Conservation (phyloP, 1,139 yeast genomes). For the Geotrichum carabidarum region DNA sequence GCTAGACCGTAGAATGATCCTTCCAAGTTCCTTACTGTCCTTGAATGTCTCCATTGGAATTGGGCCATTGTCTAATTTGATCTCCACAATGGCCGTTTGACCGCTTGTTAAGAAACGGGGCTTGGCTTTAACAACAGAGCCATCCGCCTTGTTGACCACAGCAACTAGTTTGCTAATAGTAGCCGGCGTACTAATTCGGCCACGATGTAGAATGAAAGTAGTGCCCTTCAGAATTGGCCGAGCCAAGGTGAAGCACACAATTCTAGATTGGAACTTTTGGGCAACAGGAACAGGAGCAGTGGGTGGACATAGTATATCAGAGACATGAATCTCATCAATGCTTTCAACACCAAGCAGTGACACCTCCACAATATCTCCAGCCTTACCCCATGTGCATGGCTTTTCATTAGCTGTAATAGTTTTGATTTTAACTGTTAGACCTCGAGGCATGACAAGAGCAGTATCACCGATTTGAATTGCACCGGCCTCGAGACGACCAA, state of each 20-base stretch:
- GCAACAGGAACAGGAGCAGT: slow-evolving; percentile 48
- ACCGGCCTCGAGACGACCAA: slow-evolving; percentile 76
- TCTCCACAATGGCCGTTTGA: slow-evolving; percentile 66
- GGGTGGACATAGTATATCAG: slow-evolving; percentile 63
- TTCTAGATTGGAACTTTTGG: slow-evolving; percentile 49
- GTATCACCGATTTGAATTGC: slow-evolving; percentile 72
- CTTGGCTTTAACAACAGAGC: slow-evolving; percentile 46
- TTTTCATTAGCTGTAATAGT: slow-evolving; percentile 37
- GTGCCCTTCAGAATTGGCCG: slow-evolving; percentile 79
- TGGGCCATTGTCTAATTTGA: slow-evolving; percentile 53
- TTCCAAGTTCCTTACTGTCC: slow-evolving; percentile 63
- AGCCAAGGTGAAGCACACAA: slow-evolving; percentile 64
- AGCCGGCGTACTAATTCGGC: slow-evolving; percentile 73
- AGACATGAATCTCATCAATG: slow-evolving; percentile 56
- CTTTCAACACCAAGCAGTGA: slow-evolving; percentile 47
- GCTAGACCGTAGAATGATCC: slow-evolving; percentile 79
- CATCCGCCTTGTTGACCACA: slow-evolving; percentile 44
- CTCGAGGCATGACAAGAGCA: slow-evolving; percentile 53
- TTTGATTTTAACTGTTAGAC: slow-evolving; percentile 44
- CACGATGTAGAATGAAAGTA: slow-evolving; percentile 75
- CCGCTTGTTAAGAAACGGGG: slow-evolving; percentile 69
- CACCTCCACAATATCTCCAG: slow-evolving; percentile 66
- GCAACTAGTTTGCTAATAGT: slow-evolving; percentile 55
- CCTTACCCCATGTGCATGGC: slow-evolving; percentile 46
- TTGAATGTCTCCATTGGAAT: slow-evolving; percentile 56